These are phyloP conservation scores for Limnomonas spitsbergensis DNA, from an alignment of 139 green algal species.

Conservation along the genomic window DNA sequence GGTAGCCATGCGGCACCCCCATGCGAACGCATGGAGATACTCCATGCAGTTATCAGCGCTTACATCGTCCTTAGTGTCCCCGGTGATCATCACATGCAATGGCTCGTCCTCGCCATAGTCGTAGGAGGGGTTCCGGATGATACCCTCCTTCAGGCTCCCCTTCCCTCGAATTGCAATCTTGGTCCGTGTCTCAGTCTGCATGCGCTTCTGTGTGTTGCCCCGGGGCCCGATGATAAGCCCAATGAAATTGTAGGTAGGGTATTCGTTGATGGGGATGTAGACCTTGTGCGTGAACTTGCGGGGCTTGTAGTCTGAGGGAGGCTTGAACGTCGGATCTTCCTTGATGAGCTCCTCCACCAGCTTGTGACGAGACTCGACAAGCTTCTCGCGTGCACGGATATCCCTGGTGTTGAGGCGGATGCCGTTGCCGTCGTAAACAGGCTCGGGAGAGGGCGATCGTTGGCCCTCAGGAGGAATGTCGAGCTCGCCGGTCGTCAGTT, in stretches of 20 bases:
- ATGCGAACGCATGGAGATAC: no score
- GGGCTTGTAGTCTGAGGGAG: slow-evolving; percentile 83
- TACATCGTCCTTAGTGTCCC: slow-evolving; percentile 76
- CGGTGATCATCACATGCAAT: slow-evolving; percentile 95
- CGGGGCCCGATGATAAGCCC: slow-evolving; percentile 98
- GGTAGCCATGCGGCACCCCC: no score
- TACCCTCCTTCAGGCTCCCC: slow-evolving; percentile 52
- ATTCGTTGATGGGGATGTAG: slow-evolving; percentile 63
- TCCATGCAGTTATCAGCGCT: no score
- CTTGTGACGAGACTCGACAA: slow-evolving; percentile 23
- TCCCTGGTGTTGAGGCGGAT: slow-evolving; percentile 89
- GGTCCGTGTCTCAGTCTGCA: slow-evolving; percentile 92
- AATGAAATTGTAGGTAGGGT: slow-evolving; percentile 96
- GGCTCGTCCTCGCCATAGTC: slow-evolving; percentile 95
- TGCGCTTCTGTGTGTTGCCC: slow-evolving; percentile 96
- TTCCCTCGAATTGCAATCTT: slow-evolving; percentile 90
- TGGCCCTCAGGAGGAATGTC: slow-evolving; percentile 65
- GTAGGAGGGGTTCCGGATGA: slow-evolving; percentile 67
- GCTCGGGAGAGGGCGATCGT: slow-evolving; percentile 85
- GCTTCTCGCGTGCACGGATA: slow-evolving; percentile 57
- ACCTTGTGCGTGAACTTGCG: slow-evolving; percentile 28
- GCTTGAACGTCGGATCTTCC: slow-evolving; percentile 76
- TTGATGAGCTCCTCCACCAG: slow-evolving; percentile 93
- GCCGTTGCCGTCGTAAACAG: slow-evolving; percentile 87
- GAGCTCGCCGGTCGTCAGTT: slow-evolving; percentile 37